Evolutionary conservation across 1,139 yeast genomes (phyloP).

Genomic region (Hyphopichia pseudoburtonii): DNA sequence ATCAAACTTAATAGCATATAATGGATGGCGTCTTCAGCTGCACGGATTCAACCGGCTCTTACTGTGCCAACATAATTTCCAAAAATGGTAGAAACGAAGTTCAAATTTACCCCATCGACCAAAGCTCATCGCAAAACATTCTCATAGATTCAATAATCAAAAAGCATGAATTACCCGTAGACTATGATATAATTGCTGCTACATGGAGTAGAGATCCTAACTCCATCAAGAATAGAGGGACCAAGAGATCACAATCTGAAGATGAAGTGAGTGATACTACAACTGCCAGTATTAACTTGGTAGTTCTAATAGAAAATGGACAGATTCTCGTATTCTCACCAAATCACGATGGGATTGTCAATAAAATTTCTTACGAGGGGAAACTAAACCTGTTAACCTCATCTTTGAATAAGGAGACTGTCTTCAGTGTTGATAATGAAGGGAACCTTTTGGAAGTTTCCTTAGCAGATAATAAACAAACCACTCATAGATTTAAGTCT

Average conservation of each 20-base stretch:
- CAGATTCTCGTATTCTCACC: conserved; percentile 46
- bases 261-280: not conserved
- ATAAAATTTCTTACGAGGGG: conserved; percentile 28
- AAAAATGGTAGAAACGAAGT: conserved; percentile 36
- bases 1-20: no score
- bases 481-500: conserved; percentile 14
- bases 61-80: conserved; percentile 31
- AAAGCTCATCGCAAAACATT: conserved; percentile 4
- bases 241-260: conserved; percentile 12
- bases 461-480: conserved; percentile 14
- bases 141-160: conserved; percentile 8
- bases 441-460: conserved; percentile 16
- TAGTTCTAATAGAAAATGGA: conserved; percentile 36
- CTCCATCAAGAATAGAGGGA: conserved; percentile 11
- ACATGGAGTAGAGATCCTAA: conserved; percentile 19
- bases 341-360: conserved; percentile 29
- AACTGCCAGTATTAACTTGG: conserved; percentile 19
- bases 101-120: conserved; percentile 25
- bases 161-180: conserved; percentile 15
- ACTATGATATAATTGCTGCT: conserved; percentile 23
- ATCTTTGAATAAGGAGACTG: conserved; percentile 9
- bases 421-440: conserved; percentile 20
- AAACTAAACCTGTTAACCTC: conserved; percentile 21
- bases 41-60: conserved; percentile 21
- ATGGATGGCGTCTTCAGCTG: conserved; percentile 8